Percentiles rank a stretch among this genome's conserved stretches.
Conservation (phyloP, 1,284 basidiomycete species). For the Wolfiporia cocos region DNA sequence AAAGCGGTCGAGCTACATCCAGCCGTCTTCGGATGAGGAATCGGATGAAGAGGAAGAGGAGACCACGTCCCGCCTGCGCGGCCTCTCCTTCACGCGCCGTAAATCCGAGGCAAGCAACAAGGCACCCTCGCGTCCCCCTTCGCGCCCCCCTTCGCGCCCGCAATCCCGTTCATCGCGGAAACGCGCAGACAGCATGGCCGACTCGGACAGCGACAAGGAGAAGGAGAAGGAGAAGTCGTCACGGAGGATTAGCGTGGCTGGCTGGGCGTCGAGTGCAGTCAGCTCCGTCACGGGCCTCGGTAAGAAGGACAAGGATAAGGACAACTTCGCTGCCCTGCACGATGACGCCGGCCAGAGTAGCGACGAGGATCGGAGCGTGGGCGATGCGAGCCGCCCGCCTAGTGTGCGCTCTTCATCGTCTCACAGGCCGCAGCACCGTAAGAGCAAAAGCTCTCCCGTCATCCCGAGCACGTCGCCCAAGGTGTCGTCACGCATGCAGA, state of each 20-base stretch:
- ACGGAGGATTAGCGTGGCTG: constrained; percentile 39
- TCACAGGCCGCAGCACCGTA: constrained; percentile 28
- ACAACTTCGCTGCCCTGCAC: constrained; percentile 31
- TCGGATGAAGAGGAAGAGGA: constrained; percentile 10
- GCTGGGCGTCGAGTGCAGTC: constrained; percentile 61
- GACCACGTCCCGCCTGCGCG: constrained; percentile 15
- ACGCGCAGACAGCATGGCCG: constrained; percentile 47
- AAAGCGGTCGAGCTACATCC: constrained; percentile 11
- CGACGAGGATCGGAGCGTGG: constrained; percentile 21
- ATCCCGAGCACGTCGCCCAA: constrained; percentile 29
- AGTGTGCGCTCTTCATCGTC: constrained; percentile 23
- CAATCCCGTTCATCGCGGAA: constrained; percentile 51
- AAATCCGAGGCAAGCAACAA: constrained; percentile 40
- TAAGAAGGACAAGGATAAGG: constrained; percentile 62
- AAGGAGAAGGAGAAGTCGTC: constrained; percentile 20
- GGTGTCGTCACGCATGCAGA: constrained; percentile 38
- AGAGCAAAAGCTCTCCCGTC: constrained; percentile 27
- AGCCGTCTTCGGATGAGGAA: constrained; percentile 11
- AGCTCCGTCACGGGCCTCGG: constrained; percentile 50
- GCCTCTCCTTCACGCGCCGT: constrained; percentile 25
- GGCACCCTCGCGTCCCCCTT: constrained; percentile 26
- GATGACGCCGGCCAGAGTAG: constrained; percentile 33
- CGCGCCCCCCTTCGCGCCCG: constrained; percentile 52
- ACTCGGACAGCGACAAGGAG: constrained; percentile 31
- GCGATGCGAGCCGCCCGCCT: constrained; percentile 12